Base-by-base conservation (phyloP, 1,284 basidiomycete species). In the Puccinia triticina region DNA sequence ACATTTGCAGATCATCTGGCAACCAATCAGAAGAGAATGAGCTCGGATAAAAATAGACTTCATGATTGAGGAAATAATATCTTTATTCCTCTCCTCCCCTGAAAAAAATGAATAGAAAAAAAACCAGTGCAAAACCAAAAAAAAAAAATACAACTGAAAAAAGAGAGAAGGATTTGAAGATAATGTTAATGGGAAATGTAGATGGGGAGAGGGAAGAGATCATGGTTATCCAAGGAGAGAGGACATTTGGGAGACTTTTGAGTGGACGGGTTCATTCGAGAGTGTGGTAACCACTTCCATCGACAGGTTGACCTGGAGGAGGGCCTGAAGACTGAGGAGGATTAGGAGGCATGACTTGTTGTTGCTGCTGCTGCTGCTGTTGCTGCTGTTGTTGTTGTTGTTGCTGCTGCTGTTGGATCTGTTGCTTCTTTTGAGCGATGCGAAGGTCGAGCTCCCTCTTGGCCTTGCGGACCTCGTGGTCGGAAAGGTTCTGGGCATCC, bases 401-500 rank as follows among this genome's bases (percentile, higher is more conserved):
- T 43, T 78, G 77, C 26, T 78, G 77, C 12, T 78, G 43, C 32
- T 67, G 77, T 69, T 64, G 64, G 10, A 66, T 43, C 50, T 66
- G 64, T 53, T 78, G 64, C 43, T 67, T 50, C 48, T 77, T 77
- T 1, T 67, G 76, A 32, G 76, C 76, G 48, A 77, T 77, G 10
- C 76, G 23, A 26, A 53, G 29, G 26, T 77, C 61, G 5, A 77
- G 43, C 37, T 77, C 61, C 64, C 53, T 40, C 66, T 77, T 48
- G 2, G 76, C 76, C 32, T 34, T 46, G n/a, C 21, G 46, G 26
- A 77, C 43, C 46, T 77, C 76, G 26, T 77, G 43, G 66, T 77
- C 76, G 12, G 76, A 77, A 11, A 77, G 34, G 61, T 77, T 66
- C 43, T 77, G 76, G 66, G 76, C 76, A 53, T 77, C 76, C 1